A percentile compares a stretch with the other conserved stretches of the same genome.
Evolutionary conservation across 805 yeast species (phyloP).

Genomic region (Wickerhamomyces chaumierensis): DNA sequence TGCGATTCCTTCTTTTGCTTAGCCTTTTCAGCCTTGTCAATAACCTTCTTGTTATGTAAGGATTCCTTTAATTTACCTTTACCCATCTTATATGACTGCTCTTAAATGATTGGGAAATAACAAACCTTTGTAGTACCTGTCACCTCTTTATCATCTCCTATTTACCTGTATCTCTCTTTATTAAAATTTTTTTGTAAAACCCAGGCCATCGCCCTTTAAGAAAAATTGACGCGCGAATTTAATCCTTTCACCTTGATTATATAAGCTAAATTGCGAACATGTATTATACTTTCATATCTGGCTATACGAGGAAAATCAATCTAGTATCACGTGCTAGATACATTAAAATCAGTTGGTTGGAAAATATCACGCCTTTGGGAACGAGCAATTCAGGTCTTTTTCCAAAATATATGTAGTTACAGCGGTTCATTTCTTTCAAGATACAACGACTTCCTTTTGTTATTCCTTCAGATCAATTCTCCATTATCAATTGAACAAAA

Average conservation of each 20-base stretch:
- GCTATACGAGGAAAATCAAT: no score
- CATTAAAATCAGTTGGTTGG: no score
- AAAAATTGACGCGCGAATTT: background rate
- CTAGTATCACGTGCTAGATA: no score
- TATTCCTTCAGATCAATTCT: no score
- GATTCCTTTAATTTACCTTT: constrained; percentile 18
- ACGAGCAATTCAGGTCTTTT: no score
- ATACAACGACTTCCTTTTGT: no score
- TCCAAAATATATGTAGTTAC: no score
- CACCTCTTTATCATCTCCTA: background rate
- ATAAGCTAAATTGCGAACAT: no score
- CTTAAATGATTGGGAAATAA: background rate
- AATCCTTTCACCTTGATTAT: no score
- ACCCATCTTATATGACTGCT: constrained; percentile 11
- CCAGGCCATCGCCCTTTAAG: background rate
- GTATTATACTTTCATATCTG: no score
- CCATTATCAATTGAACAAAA: background rate
- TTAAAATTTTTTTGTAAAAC: background rate
- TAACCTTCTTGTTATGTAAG: constrained; percentile 8
- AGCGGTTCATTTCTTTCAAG: no score
- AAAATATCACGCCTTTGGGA: no score
- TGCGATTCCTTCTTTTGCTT: constrained; percentile 11
- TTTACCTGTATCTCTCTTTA: background rate
- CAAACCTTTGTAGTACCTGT: background rate
- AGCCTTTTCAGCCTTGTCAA: constrained; percentile 12